A percentile compares a stretch with the other conserved stretches of the same genome.
Conservation (phyloP, 306 rosid species). For the Calophaca sinica region DNA sequence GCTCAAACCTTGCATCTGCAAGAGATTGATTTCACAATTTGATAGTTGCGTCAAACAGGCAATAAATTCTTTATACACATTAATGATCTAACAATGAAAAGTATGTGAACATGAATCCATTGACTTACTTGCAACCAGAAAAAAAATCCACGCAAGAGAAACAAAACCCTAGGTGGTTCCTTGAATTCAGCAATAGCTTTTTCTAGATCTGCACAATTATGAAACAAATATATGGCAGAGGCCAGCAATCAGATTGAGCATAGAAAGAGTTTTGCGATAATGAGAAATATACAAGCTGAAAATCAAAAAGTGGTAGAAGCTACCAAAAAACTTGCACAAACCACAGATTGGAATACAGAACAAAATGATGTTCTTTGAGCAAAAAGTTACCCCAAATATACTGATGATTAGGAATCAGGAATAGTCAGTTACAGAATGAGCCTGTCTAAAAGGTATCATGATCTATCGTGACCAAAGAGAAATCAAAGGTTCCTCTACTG, state of each 20-base stretch:
- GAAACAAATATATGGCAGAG: conserved; percentile 35
- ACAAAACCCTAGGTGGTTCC: conserved; percentile 53
- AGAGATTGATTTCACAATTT: too few relatives aligned
- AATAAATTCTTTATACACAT: too few relatives aligned
- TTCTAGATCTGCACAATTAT: conserved; percentile 60
- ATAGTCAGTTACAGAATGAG: background rate
- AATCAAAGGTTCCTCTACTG: background rate
- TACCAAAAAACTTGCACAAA: conserved; percentile 24
- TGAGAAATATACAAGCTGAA: conserved; percentile 28
- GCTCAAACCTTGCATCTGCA: too few relatives aligned
- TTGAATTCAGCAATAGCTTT: conserved; percentile 48
- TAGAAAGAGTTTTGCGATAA: conserved; percentile 21
- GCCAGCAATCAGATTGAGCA: conserved; percentile 17
- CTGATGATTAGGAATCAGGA: conserved; percentile 12
- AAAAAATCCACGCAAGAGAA: conserved; percentile 77
- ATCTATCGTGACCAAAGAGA: conserved; percentile 8
- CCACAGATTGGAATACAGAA: background rate
- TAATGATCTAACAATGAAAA: conserved; percentile 15
- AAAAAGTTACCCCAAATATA: conserved; percentile 5
- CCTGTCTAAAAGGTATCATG: background rate
- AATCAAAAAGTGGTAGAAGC: conserved; percentile 13
- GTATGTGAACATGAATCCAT: conserved; percentile 28
- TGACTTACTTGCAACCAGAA: conserved; percentile 77
- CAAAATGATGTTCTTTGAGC: conserved; percentile 23
- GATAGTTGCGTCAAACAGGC: too few relatives aligned